Conservation (phyloP, 345 rosid species). For the Eucalyptus polybractea region DNA sequence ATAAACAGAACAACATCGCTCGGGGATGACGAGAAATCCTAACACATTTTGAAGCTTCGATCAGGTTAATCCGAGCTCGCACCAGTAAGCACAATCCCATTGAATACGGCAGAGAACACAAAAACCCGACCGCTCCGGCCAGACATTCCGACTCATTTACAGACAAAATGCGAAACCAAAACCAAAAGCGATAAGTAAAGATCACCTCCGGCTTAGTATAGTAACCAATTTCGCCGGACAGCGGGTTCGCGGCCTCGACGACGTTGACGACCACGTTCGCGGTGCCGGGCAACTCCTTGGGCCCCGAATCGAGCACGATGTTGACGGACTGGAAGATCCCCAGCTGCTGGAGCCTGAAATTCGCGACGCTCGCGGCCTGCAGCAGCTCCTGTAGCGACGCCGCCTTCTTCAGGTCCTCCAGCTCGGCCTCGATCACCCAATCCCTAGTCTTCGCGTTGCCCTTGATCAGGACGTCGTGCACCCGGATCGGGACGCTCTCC, state of each 20-base stretch:
- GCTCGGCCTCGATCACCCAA: conserved; percentile 55
- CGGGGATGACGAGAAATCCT: background rate
- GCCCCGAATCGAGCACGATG: conserved; percentile 79
- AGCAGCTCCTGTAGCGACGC: conserved; percentile 66
- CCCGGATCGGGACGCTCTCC: conserved; percentile 57
- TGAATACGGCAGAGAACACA: background rate
- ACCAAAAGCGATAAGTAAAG: background rate
- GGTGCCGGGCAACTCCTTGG: conserved; percentile 81
- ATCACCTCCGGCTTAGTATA: conserved; percentile 65
- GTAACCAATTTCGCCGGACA: conserved; percentile 63
- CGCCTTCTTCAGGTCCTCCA: conserved; percentile 41
- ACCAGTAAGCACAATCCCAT: background rate
- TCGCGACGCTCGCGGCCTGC: conserved; percentile 45
- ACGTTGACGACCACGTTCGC: conserved; percentile 68
- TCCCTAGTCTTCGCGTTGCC: conserved; percentile 86
- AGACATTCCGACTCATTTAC: background rate
- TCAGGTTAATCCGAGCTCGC: background rate
- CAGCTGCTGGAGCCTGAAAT: conserved; percentile 48
- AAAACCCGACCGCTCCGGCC: background rate
- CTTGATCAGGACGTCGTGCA: conserved; percentile 66
- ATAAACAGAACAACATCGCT: background rate
- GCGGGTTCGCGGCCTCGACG: conserved; percentile 42
- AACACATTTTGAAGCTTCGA: background rate
- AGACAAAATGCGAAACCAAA: background rate
- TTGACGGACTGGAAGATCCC: conserved; percentile 75